These are phyloP conservation scores for Pseudocercospora fuligena DNA, from an alignment of 2,329 filamentous ascomycete species.

Conservation along the genomic window DNA sequence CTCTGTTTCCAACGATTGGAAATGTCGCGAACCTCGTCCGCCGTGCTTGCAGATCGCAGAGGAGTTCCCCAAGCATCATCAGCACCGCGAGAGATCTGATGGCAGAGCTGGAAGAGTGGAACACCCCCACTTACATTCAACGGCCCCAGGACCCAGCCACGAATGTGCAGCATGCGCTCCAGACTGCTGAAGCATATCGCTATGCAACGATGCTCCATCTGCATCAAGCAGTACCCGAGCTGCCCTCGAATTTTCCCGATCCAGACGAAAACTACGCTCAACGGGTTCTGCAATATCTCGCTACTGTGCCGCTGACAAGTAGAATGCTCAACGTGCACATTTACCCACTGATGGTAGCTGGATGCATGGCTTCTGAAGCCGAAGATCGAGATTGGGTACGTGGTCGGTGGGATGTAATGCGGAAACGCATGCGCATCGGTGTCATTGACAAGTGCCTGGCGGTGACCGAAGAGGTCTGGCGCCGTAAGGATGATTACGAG, in stretches of 20 bases:
- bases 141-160: conserved; percentile 67
- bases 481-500: conserved; percentile 61
- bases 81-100: conserved; percentile 67
- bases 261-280: conserved; percentile 64
- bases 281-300: conserved; percentile 64
- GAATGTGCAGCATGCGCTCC: conserved; percentile 66
- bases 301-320: conserved; percentile 66
- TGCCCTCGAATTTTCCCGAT: conserved; percentile 62
- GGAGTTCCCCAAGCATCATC: conserved; percentile 66
- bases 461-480: conserved; percentile 70
- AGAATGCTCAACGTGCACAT: conserved; percentile 71
- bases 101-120: conserved; percentile 64
- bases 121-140: conserved; percentile 62
- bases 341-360: conserved; percentile 70
- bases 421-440: conserved; percentile 66
- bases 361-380: conserved; percentile 63
- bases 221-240: conserved; percentile 70
- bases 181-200: conserved; percentile 70
- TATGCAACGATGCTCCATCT: conserved; percentile 70
- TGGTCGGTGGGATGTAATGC: conserved; percentile 66
- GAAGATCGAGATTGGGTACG: conserved; percentile 69
- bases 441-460: conserved; percentile 69
- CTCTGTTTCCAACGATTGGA: conserved; percentile 71
- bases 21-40: conserved; percentile 69
- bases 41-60: conserved; percentile 59